phyloP scores from a whole-genome alignment of 1,139 yeast genomes.

The Chernovozyma sophiae-reginae region DNA sequence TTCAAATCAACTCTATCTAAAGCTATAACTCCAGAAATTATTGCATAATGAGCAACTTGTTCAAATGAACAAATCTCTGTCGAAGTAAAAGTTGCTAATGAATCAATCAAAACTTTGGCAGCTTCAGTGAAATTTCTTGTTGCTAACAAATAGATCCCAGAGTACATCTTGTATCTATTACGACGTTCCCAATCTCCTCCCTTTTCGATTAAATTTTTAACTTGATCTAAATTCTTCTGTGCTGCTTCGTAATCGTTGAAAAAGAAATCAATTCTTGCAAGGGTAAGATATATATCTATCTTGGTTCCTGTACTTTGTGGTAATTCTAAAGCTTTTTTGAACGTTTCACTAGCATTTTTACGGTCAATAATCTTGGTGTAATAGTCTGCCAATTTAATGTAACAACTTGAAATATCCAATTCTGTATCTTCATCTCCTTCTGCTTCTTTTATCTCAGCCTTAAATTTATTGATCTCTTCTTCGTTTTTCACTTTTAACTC shows the following conservation, averaged over 20 bases:
- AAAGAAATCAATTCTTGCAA: conserved; percentile 83
- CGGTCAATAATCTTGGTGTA: conserved; percentile 83
- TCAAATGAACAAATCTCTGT: conserved; percentile 88
- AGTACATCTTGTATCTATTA: conserved; percentile 87
- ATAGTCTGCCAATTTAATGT: conserved; percentile 82
- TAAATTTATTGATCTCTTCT: conserved; percentile 51
- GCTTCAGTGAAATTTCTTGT: conserved; percentile 85
- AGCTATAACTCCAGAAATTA: conserved; percentile 78
- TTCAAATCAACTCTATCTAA: conserved; percentile 84
- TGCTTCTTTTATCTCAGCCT: conserved; percentile 63
- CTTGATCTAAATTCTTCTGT: conserved; percentile 69
- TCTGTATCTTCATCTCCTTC: conserved; percentile 91
- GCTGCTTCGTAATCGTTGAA: conserved; percentile 73
- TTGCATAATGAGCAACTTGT: conserved; percentile 84
- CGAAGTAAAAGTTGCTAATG: conserved; percentile 94
- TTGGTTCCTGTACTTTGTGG: conserved; percentile 87
- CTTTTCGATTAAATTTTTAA: conserved; percentile 74
- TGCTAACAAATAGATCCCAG: conserved; percentile 79
- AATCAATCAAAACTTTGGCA: conserved; percentile 77
- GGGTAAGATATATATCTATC: conserved; percentile 78
- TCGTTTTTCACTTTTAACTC: conserved; percentile 52
- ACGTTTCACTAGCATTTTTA: conserved; percentile 65
- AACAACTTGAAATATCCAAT: conserved; percentile 70
- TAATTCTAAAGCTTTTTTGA: conserved; percentile 70
- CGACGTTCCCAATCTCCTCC: conserved; percentile 99